phyloP scores from a whole-genome alignment of 768 basidiomycete species.

The Mycena leptocephala region DNA sequence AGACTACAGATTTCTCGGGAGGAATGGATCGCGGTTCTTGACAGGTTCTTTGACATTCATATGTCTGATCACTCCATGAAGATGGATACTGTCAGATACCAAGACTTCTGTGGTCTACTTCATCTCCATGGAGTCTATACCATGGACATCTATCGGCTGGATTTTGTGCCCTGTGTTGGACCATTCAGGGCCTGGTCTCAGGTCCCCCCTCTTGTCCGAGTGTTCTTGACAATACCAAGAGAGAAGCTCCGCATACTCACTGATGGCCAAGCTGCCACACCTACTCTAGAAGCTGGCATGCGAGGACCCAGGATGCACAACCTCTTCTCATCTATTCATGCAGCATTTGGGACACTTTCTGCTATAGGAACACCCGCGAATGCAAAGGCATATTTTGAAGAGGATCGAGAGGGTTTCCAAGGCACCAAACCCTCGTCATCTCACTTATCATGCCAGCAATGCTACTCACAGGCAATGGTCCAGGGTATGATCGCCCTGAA shows the following conservation, averaged over 20 bases:
- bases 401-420: slow-evolving; percentile 30
- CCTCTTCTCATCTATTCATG: slow-evolving; percentile 34
- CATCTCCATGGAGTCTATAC: slow-evolving; percentile 52
- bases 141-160: slow-evolving; percentile 32
- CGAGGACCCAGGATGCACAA: slow-evolving; percentile 26
- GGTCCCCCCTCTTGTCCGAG: slow-evolving; percentile 31
- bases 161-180: slow-evolving; percentile 31
- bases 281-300: slow-evolving; percentile 29
- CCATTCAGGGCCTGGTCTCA: slow-evolving; percentile 25
- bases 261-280: neutral
- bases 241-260: slow-evolving; percentile 22
- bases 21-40: slow-evolving; percentile 55
- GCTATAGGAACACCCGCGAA: slow-evolving; percentile 25
- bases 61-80: slow-evolving; percentile 38
- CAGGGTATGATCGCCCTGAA: slow-evolving; percentile 12
- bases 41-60: slow-evolving; percentile 39
- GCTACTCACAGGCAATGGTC: slow-evolving; percentile 3
- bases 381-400: slow-evolving; percentile 35
- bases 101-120: slow-evolving; percentile 57
- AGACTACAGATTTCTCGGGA: slow-evolving; percentile 39
- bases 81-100: slow-evolving; percentile 52
- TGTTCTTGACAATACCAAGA: slow-evolving; percentile 35
- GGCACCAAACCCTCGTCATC: slow-evolving; percentile 22
- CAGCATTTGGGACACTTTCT: slow-evolving; percentile 31
- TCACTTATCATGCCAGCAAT: slow-evolving; percentile 25